Base-by-base conservation (phyloP, 2,329 filamentous ascomycete genomes). In the Xylaria sp. region DNA sequence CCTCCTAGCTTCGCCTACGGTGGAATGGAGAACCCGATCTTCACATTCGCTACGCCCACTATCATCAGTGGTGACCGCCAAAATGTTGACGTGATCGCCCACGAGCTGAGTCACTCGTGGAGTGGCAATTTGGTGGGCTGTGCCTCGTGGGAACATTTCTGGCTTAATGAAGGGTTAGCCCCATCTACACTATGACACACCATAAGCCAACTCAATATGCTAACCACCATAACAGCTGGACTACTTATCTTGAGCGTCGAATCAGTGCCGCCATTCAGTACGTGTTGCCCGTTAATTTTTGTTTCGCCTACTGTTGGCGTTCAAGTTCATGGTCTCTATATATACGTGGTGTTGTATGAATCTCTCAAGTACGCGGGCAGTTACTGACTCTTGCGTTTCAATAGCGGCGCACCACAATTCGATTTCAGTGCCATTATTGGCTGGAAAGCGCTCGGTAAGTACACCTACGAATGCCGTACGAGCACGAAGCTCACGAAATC, bases 361-460 rank as follows among this genome's bases (percentile, higher is more conserved):
- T 45, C 6, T 40, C 17, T 23, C n/a, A n/a, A n/a, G 23, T 57
- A 21, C 25, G 42, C 38, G 14, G 5, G 35, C 33, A 35, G 12
- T 49, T 12, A 23, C 49, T 67, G 21, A 67, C 49, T 33, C 25
- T 17, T 23, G 3, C 11, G 51, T 37, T 47, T 38, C 28, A 23
- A 55, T 28, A 67, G 65, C 70, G 93, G 93, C 49, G 90, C 94
- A 67, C 80, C 91, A 4, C 89, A 96, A 74, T 92, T 95, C 66
- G 91, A 97, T 78, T 98, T 99, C 77, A 96, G 92, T 8, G 89
- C 94, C 67, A 96, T 98, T 68, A 96, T 97, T 67, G 95, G 95
- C 63, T 98, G 94, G 94, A 95, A 96, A 74, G 86, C 89, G 2
- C 86, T 97, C 17, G 85, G 84, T 86, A 74, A 59, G 80, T 69